Conservation (phyloP, 2,329 filamentous ascomycete species). For the Kalaharituber pfeilii region DNA sequence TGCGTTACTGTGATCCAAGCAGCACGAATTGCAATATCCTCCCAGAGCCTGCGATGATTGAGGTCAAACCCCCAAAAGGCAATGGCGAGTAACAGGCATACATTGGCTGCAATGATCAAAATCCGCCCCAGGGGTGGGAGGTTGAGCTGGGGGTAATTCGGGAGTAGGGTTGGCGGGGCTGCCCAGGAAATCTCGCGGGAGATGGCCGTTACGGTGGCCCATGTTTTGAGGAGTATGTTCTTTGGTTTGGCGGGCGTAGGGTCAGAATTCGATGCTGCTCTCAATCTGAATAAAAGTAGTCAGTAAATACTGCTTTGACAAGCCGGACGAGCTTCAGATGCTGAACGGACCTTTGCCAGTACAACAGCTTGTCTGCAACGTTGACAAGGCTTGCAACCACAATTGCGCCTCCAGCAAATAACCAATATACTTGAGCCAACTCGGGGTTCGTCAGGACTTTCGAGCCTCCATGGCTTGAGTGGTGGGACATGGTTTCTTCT, state of each 20-base stretch:
- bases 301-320: not conserved
- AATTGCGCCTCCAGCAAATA: conserved; percentile 31
- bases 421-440: conserved; percentile 34
- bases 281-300: conserved; percentile 28
- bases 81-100: conserved; percentile 36
- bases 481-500: too few relatives aligned
- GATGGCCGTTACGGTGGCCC: conserved; percentile 39
- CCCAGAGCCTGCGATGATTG: conserved; percentile 34
- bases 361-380: conserved; percentile 33
- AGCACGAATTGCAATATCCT: conserved; percentile 39
- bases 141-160: conserved; percentile 24
- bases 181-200: conserved; percentile 32
- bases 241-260: conserved; percentile 38
- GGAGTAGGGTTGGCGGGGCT: conserved; percentile 24
- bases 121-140: conserved; percentile 29
- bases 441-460: conserved; percentile 28
- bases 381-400: conserved; percentile 31
- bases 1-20: conserved; percentile 38
- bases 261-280: conserved; percentile 27
- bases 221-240: conserved; percentile 31
- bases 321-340: not conserved
- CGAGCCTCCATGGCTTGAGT: too few relatives aligned
- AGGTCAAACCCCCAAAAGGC: conserved; percentile 40
- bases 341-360: conserved; percentile 32
- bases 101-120: conserved; percentile 31